Base-by-base conservation (phyloP, 495 filamentous ascomycete species). In the Apiosordaria backusii region DNA sequence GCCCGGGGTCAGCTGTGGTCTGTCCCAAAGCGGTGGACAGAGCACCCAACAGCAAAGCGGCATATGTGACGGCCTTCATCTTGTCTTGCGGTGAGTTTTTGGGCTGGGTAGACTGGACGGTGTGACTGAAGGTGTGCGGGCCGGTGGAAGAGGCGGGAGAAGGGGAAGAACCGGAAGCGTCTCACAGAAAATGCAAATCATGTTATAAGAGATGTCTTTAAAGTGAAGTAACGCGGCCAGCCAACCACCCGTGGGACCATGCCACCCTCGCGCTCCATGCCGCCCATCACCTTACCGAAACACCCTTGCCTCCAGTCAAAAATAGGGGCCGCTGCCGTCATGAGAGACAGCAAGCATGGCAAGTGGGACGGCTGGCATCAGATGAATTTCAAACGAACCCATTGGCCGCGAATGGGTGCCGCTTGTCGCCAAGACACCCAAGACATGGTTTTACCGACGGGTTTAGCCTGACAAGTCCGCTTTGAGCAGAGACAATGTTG, bases 41-140 rank as follows among this genome's bases (percentile, higher is more conserved):
- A 9, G 75, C 63, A 24, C 69, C 67, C 59, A 74, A 19, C 54
- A 71, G 25, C 61, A 65, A 10, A 54, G 64, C 57, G 24, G 63
- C 66, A 58, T 61, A 68, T 3, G 70, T 19, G 57, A 27, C 13
- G 25, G 60, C 7, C 65, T 71, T 75, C 73, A 75, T 75, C 16
- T 68, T 74, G 54, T 22, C 40, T 50, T 27, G 10, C 18, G 35
- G 13, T 45, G 35, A 45, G 9, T 45, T 2, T 60, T 0, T n/a
- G 19, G 29, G n/a, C 15, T 24, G 50, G 19, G 1, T 3, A 15
- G 26, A 9, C 0, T 50, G 26, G 25, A 16, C 15, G 10, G 40
- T 23, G 29, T 22, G 22, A 50, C 35, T 45, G 35, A 45, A 45
- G 35, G 35, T 45, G 35, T 9, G 16, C 35, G 35, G 35, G 35